These are phyloP conservation scores for Fusarium mundagurra DNA, from an alignment of 2,329 filamentous ascomycete genomes.

Conservation along the genomic window DNA sequence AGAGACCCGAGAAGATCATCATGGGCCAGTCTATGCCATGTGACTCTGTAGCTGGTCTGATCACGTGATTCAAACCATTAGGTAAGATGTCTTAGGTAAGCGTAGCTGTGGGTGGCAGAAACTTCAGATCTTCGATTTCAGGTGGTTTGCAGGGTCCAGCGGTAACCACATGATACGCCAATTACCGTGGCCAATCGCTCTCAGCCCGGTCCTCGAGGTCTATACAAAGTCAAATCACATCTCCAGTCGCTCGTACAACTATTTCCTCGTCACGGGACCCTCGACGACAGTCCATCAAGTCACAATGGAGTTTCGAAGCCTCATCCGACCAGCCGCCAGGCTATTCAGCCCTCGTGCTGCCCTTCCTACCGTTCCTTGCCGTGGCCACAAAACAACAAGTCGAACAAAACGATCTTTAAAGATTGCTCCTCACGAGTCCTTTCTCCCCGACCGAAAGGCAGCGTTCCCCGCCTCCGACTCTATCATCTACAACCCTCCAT, in stretches of 20 bases:
- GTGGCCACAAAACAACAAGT: slow-evolving; percentile 61
- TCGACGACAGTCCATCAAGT: slow-evolving; percentile 10
- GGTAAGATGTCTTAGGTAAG: slow-evolving; percentile 29
- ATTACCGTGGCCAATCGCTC: slow-evolving; percentile 40
- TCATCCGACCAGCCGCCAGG: slow-evolving; percentile 49
- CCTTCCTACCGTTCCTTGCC: slow-evolving; percentile 43
- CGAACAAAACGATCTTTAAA: slow-evolving; percentile 68
- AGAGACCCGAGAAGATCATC: not conserved
- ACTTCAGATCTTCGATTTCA: slow-evolving; percentile 40
- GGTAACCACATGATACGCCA: slow-evolving; percentile 34
- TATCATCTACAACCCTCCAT: slow-evolving; percentile 68
- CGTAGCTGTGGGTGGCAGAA: slow-evolving; percentile 29
- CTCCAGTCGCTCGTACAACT: not conserved
- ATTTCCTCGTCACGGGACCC: not conserved
- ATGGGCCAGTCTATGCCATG: not conserved
- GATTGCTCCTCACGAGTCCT: slow-evolving; percentile 69
- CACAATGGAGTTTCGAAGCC: slow-evolving; percentile 50
- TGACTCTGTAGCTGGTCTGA: not conserved
- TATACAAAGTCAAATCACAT: not conserved
- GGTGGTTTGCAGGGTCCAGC: slow-evolving; percentile 25
- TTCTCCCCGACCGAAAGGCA: slow-evolving; percentile 55
- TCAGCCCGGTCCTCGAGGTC: slow-evolving; percentile 30
- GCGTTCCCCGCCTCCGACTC: slow-evolving; percentile 47
- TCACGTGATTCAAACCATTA: not conserved
- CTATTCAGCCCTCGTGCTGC: slow-evolving; percentile 44